phyloP scores from a whole-genome alignment of 148 eudicot species.

The Suaeda aralocaspica region DNA sequence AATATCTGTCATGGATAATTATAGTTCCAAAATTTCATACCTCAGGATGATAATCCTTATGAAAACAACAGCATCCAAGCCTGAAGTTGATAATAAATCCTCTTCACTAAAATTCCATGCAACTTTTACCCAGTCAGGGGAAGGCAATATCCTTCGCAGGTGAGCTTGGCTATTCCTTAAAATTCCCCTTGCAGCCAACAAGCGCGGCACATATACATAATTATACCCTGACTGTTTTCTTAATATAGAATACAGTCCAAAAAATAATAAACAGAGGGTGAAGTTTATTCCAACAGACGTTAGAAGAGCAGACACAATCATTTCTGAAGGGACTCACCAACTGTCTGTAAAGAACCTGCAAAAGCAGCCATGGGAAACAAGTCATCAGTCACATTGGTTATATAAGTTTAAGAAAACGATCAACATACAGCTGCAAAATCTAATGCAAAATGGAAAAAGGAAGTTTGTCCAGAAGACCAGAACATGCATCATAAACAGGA shows the following conservation, averaged over 20 bases:
- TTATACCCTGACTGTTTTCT: conserved; percentile 62
- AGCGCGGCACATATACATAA: conserved; percentile 55
- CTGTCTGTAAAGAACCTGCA: conserved; percentile 21
- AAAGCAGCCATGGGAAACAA: not conserved
- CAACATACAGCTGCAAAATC: not conserved
- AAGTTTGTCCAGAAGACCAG: not conserved
- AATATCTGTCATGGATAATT: not conserved
- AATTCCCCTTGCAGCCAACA: conserved; percentile 38
- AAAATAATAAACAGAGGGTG: conserved; percentile 59
- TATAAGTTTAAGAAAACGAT: not conserved
- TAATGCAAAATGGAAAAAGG: not conserved
- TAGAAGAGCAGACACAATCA: conserved; percentile 73
- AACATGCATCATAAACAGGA: not conserved
- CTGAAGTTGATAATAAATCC: conserved; percentile 57
- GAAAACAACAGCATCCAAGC: conserved; percentile 79
- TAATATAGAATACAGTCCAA: conserved; percentile 52
- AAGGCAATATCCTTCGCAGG: conserved; percentile 48
- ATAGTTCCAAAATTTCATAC: conserved; percentile 24
- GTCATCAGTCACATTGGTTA: not conserved
- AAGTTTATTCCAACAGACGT: conserved; percentile 74
- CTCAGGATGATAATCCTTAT: conserved; percentile 64
- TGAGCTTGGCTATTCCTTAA: conserved; percentile 19
- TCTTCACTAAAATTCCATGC: conserved; percentile 70
- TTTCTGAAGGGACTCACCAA: conserved; percentile 27
- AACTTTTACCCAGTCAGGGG: conserved; percentile 55